phyloP scores from a whole-genome alignment of 768 basidiomycete genomes.

The Hericium alpestre region DNA sequence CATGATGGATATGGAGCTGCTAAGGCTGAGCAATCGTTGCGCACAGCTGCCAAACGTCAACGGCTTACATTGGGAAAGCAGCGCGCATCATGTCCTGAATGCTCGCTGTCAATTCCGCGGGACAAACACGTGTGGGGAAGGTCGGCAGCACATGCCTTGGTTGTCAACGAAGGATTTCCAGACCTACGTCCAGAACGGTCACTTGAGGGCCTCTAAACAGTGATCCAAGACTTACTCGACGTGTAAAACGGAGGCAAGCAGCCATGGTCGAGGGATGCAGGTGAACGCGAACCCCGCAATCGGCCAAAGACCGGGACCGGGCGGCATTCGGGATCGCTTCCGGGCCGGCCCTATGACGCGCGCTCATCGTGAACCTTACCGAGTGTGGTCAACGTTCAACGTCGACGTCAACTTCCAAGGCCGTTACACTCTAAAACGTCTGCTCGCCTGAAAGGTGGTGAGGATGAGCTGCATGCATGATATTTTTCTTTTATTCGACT shows the following conservation, averaged over 20 bases:
- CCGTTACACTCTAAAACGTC: no score
- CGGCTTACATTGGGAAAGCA: constrained; percentile 65
- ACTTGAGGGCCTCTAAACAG: not conserved
- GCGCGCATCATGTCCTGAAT: constrained; percentile 63
- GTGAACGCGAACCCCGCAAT: no score
- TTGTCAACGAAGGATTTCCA: constrained; percentile 75
- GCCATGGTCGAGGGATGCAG: constrained; percentile 29
- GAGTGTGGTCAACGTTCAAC: no score
- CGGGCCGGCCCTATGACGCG: no score
- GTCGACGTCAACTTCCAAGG: no score
- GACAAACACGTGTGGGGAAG: no score
- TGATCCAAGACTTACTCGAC: constrained; percentile 30
- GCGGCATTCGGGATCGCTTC: no score
- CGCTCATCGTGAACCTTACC: no score
- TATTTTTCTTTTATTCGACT: no score
- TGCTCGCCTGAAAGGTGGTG: no score
- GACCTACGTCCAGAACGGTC: constrained; percentile 35
- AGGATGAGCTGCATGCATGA: no score
- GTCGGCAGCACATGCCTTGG: constrained; percentile 36
- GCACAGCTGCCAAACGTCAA: not conserved
- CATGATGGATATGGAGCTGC: constrained; percentile 54
- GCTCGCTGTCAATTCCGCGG: constrained; percentile 3
- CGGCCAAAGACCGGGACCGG: no score
- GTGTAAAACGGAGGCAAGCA: constrained; percentile 64
- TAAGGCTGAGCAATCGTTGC: not conserved